Evolutionary conservation across 2,329 filamentous ascomycete genomes (phyloP).

Genomic region (Arthrocladium fulminans): DNA sequence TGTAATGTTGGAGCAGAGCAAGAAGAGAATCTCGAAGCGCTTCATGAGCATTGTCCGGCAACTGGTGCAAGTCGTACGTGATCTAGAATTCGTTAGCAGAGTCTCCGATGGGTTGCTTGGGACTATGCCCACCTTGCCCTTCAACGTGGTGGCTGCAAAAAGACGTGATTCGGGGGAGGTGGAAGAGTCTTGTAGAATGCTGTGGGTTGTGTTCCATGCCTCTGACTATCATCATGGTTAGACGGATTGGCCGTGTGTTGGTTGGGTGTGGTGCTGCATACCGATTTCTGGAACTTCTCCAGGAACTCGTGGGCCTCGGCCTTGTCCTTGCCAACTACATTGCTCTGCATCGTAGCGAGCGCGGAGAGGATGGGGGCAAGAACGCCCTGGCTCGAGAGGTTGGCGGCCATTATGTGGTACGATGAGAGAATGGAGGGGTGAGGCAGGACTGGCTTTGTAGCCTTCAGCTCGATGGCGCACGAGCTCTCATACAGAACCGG

Average conservation of each 20-base stretch:
- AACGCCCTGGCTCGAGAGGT: constrained; percentile 53
- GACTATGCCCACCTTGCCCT: constrained; percentile 69
- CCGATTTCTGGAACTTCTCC: constrained; percentile 96
- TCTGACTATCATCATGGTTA: constrained; percentile 38
- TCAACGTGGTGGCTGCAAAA: constrained; percentile 92
- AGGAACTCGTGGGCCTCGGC: constrained; percentile 84
- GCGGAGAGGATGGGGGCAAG: constrained; percentile 82
- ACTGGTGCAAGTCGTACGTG: constrained; percentile 87
- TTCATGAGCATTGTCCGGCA: constrained; percentile 64
- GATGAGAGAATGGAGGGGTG: constrained; percentile 13
- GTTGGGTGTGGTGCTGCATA: constrained; percentile 39
- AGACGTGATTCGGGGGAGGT: constrained; percentile 77
- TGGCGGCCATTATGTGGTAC: constrained; percentile 55
- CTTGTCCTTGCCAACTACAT: constrained; percentile 72
- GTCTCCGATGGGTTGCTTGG: constrained; percentile 10
- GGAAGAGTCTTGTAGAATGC: constrained; percentile 68
- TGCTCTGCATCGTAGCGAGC: constrained; percentile 81
- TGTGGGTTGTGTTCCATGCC: constrained; percentile 83
- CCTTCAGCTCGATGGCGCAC: constrained; percentile 8
- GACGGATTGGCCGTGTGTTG: background rate
- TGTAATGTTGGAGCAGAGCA: constrained; percentile 69
- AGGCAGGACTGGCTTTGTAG: constrained; percentile 12
- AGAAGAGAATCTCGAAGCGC: constrained; percentile 78
- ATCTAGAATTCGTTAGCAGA: constrained; percentile 52
- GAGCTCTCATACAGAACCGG: constrained; percentile 11